phyloP scores from a whole-genome alignment of 345 rosid species.

The Turnera subulata region DNA sequence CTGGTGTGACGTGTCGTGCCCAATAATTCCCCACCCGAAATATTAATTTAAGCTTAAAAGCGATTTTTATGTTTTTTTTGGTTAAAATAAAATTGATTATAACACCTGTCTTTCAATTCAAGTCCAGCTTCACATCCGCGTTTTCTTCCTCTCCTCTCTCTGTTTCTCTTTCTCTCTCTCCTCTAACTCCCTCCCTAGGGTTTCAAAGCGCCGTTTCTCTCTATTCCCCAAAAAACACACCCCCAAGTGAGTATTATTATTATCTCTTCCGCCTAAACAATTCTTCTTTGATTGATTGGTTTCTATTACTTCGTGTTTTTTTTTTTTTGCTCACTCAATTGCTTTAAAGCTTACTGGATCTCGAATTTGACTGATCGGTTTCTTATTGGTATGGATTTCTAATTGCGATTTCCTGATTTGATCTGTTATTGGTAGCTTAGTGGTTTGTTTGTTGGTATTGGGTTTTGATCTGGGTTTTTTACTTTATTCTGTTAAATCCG shows the following conservation, averaged over 20 bases:
- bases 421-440: background rate
- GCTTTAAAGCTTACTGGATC: background rate
- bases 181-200: constrained; percentile 39
- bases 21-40: background rate
- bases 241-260: background rate
- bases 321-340: background rate
- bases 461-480: constrained; percentile 6
- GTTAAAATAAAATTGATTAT: too few relatives aligned
- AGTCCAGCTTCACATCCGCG: constrained; percentile 19
- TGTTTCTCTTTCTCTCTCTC: constrained; percentile 14
- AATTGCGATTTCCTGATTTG: background rate
- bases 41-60: too few relatives aligned
- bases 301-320: background rate
- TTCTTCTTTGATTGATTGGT: background rate
- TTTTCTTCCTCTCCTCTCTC: constrained; percentile 7
- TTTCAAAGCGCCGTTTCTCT: constrained; percentile 16
- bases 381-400: background rate
- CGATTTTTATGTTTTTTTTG: too few relatives aligned
- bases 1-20: background rate
- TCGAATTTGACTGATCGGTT: background rate
- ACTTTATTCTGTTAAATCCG: constrained; percentile 4
- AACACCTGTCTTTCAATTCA: constrained; percentile 3
- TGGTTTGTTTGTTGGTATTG: background rate
- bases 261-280: background rate
- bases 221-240: background rate